These are phyloP conservation scores for Penicillium rolfsii DNA, from an alignment of 2,329 filamentous ascomycete genomes.

Conservation along the genomic window DNA sequence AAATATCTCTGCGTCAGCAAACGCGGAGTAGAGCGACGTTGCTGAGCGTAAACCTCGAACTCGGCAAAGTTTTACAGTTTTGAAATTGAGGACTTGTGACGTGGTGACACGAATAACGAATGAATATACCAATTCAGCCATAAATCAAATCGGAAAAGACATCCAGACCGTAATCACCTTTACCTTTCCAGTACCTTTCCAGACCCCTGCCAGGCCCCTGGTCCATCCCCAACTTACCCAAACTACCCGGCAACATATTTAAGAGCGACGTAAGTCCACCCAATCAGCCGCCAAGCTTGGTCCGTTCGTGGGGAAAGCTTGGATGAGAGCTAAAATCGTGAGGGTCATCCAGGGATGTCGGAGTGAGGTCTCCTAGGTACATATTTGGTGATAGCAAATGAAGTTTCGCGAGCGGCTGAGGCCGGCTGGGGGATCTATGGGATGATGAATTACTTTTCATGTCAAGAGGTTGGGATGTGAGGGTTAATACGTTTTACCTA, in stretches of 20 bases:
- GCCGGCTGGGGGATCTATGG: neutral
- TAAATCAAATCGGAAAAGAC: neutral
- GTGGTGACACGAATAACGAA: slow-evolving; percentile 11
- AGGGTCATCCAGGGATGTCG: neutral
- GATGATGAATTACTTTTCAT: neutral
- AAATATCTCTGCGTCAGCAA: slow-evolving; percentile 84
- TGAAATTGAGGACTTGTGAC: neutral
- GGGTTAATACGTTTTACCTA: neutral
- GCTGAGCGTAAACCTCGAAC: slow-evolving; percentile 25
- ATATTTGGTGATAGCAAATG: neutral
- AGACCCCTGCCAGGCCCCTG: neutral
- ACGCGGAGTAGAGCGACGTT: slow-evolving; percentile 55
- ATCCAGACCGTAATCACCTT: neutral
- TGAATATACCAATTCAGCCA: slow-evolving; percentile 8
- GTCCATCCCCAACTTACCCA: neutral
- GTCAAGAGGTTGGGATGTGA: neutral
- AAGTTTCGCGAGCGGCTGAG: neutral
- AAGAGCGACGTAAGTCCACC: neutral
- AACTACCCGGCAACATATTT: neutral
- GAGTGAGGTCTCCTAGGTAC: neutral
- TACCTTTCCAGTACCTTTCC: neutral
- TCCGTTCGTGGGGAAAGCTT: neutral
- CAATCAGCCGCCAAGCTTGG: neutral
- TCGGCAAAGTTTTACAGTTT: neutral
- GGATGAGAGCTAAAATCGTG: neutral